A percentile compares a stretch with the other conserved stretches of the same genome.
Evolutionary conservation across 176 grass and related monocot species (phyloP).

Genomic region (Triticum monococcum): DNA sequence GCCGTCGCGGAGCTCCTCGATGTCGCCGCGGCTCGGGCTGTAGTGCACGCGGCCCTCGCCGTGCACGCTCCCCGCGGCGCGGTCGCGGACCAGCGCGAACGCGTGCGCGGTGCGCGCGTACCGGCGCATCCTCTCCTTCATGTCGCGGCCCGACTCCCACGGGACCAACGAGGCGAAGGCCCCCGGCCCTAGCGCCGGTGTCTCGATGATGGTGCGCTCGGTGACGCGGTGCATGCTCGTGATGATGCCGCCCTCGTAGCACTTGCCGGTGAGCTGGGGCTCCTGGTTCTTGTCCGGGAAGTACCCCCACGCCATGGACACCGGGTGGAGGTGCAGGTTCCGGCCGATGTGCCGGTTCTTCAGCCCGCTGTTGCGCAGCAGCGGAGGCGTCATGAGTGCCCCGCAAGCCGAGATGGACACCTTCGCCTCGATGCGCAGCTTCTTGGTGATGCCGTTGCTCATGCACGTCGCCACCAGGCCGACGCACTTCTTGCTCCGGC

Average conservation of each 20-base stretch:
- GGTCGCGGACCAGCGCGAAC: slow-evolving; percentile 75
- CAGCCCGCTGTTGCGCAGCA: slow-evolving; percentile 59
- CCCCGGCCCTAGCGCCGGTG: slow-evolving; percentile 60
- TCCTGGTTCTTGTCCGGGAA: slow-evolving; percentile 53
- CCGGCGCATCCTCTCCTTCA: slow-evolving; percentile 74
- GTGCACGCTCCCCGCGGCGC: slow-evolving; percentile 45
- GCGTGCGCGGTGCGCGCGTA: slow-evolving; percentile 66
- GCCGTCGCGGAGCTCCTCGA: slow-evolving; percentile 47
- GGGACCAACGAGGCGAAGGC: slow-evolving; percentile 49
- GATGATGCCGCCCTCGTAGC: slow-evolving; percentile 85
- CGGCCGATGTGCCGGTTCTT: slow-evolving; percentile 70
- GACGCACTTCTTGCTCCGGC: slow-evolving; percentile 55
- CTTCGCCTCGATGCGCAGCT: slow-evolving; percentile 66
- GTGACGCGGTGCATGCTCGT: slow-evolving; percentile 79
- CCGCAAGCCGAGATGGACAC: slow-evolving; percentile 64
- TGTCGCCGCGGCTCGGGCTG: slow-evolving; percentile 33
- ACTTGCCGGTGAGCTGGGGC: slow-evolving; percentile 43
- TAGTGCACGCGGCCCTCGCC: slow-evolving; percentile 55
- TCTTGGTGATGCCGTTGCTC: slow-evolving; percentile 41
- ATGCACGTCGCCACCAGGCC: slow-evolving; percentile 49
- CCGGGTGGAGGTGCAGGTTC: slow-evolving; percentile 91
- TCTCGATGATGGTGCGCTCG: slow-evolving; percentile 61
- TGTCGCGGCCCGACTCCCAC: slow-evolving; percentile 67
- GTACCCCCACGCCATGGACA: slow-evolving; percentile 86
- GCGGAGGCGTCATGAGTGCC: slow-evolving; percentile 64